Percentiles rank a stretch among this genome's conserved stretches.
phyloP scores from a whole-genome alignment of 2,329 filamentous ascomycete species.

The Cryphonectria parasitica region DNA sequence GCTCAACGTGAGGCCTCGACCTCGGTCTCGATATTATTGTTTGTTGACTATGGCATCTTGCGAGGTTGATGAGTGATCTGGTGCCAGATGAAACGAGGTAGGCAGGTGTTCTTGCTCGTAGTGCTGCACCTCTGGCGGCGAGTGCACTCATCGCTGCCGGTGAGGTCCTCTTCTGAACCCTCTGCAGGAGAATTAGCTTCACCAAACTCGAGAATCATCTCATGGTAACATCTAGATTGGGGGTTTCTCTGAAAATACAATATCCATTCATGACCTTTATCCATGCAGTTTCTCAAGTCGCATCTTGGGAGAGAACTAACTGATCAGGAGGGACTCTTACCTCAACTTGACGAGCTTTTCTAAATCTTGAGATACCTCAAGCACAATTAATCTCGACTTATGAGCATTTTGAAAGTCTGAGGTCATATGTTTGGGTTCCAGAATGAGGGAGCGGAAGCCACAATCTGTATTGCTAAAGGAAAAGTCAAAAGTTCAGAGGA shows the following conservation, averaged over 20 bases:
- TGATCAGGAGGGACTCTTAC: not conserved
- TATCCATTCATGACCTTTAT: no score
- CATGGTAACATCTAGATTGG: not conserved
- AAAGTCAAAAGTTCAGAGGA: not conserved
- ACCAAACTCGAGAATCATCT: not conserved
- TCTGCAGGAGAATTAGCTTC: not conserved
- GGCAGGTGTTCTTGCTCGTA: conserved; percentile 1
- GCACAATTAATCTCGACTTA: not conserved
- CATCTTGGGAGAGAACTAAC: not conserved
- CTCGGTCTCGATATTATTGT: not conserved
- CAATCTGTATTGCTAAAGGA: not conserved
- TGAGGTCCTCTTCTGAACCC: not conserved
- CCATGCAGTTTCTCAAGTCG: not conserved
- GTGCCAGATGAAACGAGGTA: not conserved
- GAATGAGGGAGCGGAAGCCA: not conserved
- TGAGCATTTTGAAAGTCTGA: not conserved
- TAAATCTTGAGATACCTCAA: no score
- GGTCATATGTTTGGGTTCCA: not conserved
- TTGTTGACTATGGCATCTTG: conserved; percentile 4
- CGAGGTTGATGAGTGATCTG: not conserved
- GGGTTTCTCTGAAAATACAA: not conserved
- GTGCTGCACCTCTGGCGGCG: not conserved
- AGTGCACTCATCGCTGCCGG: conserved; percentile 10
- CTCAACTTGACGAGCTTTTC: not conserved
- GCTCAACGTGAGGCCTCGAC: not conserved